Conservation (phyloP, 2,329 filamentous ascomycete genomes). For the Fusarium brachygibbosum region DNA sequence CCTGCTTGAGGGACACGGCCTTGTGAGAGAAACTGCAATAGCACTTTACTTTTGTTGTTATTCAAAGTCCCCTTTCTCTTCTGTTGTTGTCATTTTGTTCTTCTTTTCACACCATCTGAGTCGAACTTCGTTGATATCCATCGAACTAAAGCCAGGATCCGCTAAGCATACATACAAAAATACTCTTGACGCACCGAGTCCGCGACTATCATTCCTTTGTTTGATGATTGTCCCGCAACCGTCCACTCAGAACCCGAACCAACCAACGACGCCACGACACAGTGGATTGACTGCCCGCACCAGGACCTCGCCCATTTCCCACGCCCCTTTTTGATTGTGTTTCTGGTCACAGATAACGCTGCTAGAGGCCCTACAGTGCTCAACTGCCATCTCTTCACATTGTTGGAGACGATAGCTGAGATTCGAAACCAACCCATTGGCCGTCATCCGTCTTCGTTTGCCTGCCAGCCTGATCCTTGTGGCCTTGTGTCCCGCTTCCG, state of each 20-base stretch:
- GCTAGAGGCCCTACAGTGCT: background rate
- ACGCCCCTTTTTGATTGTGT: constrained; percentile 34
- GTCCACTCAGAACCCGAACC: constrained; percentile 40
- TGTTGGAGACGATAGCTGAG: constrained; percentile 1
- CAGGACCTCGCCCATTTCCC: constrained; percentile 28
- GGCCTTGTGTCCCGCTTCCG: constrained; percentile 36
- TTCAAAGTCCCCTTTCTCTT: constrained; percentile 9
- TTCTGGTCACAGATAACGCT: constrained; percentile 22
- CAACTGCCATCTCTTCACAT: constrained; percentile 21
- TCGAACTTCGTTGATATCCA: background rate
- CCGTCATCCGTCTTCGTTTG: constrained; percentile 29
- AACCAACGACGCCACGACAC: constrained; percentile 36
- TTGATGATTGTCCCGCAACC: constrained; percentile 38
- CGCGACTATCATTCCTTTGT: constrained; percentile 35
- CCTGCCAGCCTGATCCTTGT: constrained; percentile 37
- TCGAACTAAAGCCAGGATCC: background rate
- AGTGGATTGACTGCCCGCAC: constrained; percentile 37
- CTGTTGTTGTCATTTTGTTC: constrained; percentile 7
- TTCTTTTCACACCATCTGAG: constrained; percentile 1
- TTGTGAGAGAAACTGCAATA: constrained; percentile 26
- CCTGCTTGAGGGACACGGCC: constrained; percentile 21
- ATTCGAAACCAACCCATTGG: constrained; percentile 20
- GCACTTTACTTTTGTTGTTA: constrained; percentile 20
- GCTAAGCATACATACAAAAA: constrained; percentile 2
- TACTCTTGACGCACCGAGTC: constrained; percentile 27